Conservation (phyloP, 192 early-diverging fungal species). For the Diversispora epigaea region DNA sequence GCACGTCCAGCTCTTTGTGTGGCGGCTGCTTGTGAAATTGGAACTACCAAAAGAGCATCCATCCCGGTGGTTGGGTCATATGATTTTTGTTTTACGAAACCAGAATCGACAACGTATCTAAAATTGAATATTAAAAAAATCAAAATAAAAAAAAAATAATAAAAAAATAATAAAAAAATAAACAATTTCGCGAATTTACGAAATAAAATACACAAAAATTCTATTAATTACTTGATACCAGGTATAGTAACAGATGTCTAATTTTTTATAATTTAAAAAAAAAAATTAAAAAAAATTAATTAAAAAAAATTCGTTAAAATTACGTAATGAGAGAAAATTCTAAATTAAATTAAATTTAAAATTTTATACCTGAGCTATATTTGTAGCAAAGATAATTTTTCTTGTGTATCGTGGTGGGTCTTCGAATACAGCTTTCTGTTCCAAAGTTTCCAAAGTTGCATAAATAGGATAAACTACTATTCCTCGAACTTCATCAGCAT, state of each 20-base stretch:
- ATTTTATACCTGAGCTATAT: constrained; percentile 77
- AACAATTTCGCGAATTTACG: not conserved
- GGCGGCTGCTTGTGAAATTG: constrained; percentile 90
- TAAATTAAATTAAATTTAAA: constrained; percentile 1
- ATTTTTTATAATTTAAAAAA: too few relatives aligned
- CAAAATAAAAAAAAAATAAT: not conserved
- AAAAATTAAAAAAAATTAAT: not conserved
- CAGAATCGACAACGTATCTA: constrained; percentile 91
- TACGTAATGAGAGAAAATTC: too few relatives aligned
- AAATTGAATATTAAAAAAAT: constrained; percentile 69
- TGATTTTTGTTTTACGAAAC: constrained; percentile 92
- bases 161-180: not conserved
- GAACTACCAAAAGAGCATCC: constrained; percentile 88
- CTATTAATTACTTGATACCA: constrained; percentile 20
- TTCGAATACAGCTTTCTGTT: constrained; percentile 91
- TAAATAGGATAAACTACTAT: constrained; percentile 65
- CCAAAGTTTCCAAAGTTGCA: constrained; percentile 72
- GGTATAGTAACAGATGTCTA: constrained; percentile 82
- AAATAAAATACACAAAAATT: not conserved
- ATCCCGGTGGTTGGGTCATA: constrained; percentile 94
- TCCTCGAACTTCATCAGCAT: constrained; percentile 38
- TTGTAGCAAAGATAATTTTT: constrained; percentile 95
- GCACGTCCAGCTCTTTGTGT: constrained; percentile 93
- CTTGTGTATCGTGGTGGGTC: constrained; percentile 65
- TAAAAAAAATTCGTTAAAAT: not conserved